Percentiles rank a stretch among this genome's conserved stretches.
Conservation (phyloP, 2,329 filamentous ascomycete genomes). For the Cryphonectria parasitica region DNA sequence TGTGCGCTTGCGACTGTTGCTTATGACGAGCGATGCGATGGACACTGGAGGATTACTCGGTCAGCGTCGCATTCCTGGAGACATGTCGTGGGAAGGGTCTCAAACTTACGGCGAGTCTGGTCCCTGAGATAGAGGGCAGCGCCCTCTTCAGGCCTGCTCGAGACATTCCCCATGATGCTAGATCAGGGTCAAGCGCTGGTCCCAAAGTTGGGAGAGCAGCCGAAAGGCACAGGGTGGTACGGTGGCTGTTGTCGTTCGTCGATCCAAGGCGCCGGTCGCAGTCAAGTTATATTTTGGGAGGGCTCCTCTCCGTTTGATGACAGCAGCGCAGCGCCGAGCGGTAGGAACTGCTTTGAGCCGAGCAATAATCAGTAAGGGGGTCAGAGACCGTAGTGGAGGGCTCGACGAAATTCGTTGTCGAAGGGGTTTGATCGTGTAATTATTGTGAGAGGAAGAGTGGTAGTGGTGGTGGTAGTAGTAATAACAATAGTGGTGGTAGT, state of each 20-base stretch:
- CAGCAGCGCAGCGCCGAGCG: constrained; percentile 8
- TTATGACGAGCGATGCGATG: constrained; percentile 81
- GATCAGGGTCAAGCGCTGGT: constrained; percentile 35
- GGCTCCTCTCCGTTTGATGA: neutral
- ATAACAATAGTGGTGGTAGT: neutral
- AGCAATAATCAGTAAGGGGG: constrained; percentile 13
- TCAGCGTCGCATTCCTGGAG: constrained; percentile 24
- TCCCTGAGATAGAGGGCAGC: constrained; percentile 83
- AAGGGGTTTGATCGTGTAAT: neutral
- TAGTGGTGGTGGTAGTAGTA: neutral
- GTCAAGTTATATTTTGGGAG: constrained; percentile 22
- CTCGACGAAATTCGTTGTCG: constrained; percentile 1
- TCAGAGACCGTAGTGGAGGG: neutral
- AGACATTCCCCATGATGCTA: constrained; percentile 84
- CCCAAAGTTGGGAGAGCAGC: constrained; percentile 31
- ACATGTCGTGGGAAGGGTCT: constrained; percentile 10
- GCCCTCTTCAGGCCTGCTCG: constrained; percentile 85
- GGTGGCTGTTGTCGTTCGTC: constrained; percentile 26
- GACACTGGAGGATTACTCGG: constrained; percentile 64
- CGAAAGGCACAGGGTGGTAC: constrained; percentile 19
- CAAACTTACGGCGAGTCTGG: constrained; percentile 80
- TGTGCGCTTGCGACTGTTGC: constrained; percentile 76
- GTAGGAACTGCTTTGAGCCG: constrained; percentile 4
- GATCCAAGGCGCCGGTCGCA: constrained; percentile 23
- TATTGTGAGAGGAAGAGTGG: neutral